Conservation (phyloP, 441 rosid genomes). For the Syzygium syzygioides region DNA sequence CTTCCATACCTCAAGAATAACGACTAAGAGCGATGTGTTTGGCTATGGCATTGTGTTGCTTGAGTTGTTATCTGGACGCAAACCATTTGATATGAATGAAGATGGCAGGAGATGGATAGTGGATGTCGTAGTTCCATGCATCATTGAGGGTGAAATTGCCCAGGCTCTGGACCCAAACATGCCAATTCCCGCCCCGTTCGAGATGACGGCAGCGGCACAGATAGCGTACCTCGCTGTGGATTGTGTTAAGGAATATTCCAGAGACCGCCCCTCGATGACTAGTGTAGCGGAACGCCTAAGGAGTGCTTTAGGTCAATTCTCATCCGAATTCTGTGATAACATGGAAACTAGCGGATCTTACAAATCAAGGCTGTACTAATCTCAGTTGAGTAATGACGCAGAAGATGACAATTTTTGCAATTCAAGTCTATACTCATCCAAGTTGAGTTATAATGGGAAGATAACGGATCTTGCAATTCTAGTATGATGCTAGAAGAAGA, state of each 20-base stretch:
- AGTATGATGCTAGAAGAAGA: background rate
- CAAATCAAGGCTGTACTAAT: no score
- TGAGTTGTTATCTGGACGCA: background rate
- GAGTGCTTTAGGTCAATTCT: background rate
- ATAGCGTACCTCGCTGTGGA: background rate
- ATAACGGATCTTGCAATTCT: background rate
- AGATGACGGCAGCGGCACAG: rapidly evolving
- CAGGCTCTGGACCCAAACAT: background rate
- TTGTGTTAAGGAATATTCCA: rapidly evolving
- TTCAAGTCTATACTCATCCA: no score
- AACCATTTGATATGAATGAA: background rate
- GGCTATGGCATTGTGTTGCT: background rate
- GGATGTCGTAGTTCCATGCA: background rate
- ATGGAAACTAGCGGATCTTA: no score
- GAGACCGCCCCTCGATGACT: background rate
- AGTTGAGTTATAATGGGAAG: no score
- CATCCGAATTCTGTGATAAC: background rate
- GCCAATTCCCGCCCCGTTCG: background rate
- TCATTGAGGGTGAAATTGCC: background rate
- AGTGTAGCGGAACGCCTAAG: background rate
- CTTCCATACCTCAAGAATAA: rapidly evolving
- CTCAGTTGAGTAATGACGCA: background rate
- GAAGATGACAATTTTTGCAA: no score
- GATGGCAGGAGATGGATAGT: background rate
- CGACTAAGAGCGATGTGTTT: background rate